phyloP scores from a whole-genome alignment of 73 alveolate genomes.

The Paramecium bursaria region DNA sequence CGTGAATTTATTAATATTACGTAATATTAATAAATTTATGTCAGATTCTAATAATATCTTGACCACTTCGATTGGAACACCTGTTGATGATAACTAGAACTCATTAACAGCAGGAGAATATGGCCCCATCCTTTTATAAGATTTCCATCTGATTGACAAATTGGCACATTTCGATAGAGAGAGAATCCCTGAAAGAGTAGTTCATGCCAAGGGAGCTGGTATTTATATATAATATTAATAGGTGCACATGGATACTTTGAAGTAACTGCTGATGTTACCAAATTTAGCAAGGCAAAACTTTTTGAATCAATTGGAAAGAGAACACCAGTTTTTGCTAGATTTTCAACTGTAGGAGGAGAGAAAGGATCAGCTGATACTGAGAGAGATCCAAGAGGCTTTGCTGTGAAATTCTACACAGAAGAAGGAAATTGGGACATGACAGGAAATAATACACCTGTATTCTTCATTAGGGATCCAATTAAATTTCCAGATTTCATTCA shows the following conservation, averaged over 20 bases:
- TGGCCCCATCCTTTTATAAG: conserved; percentile 88
- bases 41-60: conserved; percentile 72
- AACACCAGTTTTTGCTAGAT: conserved; percentile 87
- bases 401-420: conserved; percentile 92
- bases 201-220: conserved; percentile 96
- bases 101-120: conserved; percentile 90
- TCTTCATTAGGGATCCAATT: conserved; percentile 91
- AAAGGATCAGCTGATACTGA: conserved; percentile 90
- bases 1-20: too few species aligned
- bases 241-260: conserved; percentile 94
- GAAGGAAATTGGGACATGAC: conserved; percentile 95
- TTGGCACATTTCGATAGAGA: conserved; percentile 93
- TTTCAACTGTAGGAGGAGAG: conserved; percentile 94
- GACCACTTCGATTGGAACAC: conserved; percentile 85
- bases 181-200: conserved; percentile 96
- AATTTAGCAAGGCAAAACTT: conserved; percentile 88
- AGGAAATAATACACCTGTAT: conserved; percentile 95
- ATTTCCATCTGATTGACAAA: conserved; percentile 85
- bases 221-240: not conserved
- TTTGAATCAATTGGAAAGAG: conserved; percentile 84
- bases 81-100: conserved; percentile 87
- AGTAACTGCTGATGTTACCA: conserved; percentile 90
- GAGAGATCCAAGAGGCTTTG: conserved; percentile 95
- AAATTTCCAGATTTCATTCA: conserved; percentile 94
- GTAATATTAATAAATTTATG: conserved; percentile 59